phyloP scores from a whole-genome alignment of 2,329 filamentous ascomycete genomes.

The Calonectria ilicicola region DNA sequence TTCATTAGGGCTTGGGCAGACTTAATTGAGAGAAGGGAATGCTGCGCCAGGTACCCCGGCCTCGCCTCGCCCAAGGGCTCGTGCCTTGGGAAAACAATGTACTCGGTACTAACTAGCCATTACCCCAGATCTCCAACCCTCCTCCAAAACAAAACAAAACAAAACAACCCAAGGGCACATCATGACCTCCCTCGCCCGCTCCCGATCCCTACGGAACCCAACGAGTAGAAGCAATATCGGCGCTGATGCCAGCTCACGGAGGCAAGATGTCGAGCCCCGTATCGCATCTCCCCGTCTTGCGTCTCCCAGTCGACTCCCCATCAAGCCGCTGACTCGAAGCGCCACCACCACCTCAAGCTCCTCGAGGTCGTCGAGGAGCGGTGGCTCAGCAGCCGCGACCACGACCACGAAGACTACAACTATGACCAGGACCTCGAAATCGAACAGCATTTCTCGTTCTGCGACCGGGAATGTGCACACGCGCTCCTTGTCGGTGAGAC shows the following conservation, averaged over 20 bases:
- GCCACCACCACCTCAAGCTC: slow-evolving; percentile 44
- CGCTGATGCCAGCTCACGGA: slow-evolving; percentile 24
- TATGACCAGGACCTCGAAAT: neutral
- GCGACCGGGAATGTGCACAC: neutral
- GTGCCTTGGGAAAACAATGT: neutral
- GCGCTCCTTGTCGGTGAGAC: slow-evolving; percentile 34
- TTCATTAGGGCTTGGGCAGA: neutral
- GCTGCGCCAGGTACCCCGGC: neutral
- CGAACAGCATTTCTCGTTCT: slow-evolving; percentile 29
- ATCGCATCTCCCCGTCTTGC: slow-evolving; percentile 58
- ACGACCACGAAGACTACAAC: neutral
- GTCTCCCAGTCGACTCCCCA: slow-evolving; percentile 64
- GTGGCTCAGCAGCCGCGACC: slow-evolving; percentile 18
- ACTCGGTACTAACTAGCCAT: neutral
- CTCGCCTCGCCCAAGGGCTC: neutral
- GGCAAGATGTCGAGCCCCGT: slow-evolving; percentile 42
- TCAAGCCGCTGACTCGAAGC: slow-evolving; percentile 56
- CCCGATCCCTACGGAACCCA: slow-evolving; percentile 62
- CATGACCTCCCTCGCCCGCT: slow-evolving; percentile 60
- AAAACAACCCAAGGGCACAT: slow-evolving; percentile 8
- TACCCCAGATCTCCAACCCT: slow-evolving; percentile 15
- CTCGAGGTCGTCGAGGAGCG: slow-evolving; percentile 35
- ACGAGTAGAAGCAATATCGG: slow-evolving; percentile 33
- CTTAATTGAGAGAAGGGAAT: neutral
- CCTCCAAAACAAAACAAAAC: slow-evolving; percentile 15